A percentile compares a stretch with the other conserved stretches of the same genome.
Conservation (phyloP, 495 filamentous ascomycete genomes). For the Trichoderma asperelloides region DNA sequence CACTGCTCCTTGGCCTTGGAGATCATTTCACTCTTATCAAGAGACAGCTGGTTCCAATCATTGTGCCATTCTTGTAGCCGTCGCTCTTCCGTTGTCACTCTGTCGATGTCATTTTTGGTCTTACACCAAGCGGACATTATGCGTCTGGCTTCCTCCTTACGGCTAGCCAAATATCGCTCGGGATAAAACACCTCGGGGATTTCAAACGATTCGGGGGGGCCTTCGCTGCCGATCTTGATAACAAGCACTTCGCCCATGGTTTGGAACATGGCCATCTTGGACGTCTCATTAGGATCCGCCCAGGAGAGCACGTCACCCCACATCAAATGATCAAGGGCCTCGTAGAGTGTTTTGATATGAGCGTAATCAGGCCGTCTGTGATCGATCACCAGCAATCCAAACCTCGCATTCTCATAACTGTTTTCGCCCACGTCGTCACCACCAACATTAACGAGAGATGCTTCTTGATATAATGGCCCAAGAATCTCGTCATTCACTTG, state of each 20-base stretch:
- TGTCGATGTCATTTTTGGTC: slow-evolving; percentile 17
- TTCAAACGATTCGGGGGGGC: slow-evolving; percentile 42
- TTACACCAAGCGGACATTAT: slow-evolving; percentile 30
- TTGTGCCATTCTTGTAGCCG: slow-evolving; percentile 12
- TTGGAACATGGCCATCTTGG: slow-evolving; percentile 38
- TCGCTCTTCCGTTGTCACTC: slow-evolving; percentile 17
- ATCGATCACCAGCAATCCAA: slow-evolving; percentile 32
- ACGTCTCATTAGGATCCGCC: slow-evolving; percentile 31
- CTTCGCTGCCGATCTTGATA: slow-evolving; percentile 44
- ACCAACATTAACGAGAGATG: slow-evolving; percentile 5
- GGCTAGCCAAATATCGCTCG: slow-evolving; percentile 64
- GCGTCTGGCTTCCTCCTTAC: slow-evolving; percentile 38
- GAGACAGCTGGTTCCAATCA: slow-evolving; percentile 12
- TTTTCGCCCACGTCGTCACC: slow-evolving; percentile 19
- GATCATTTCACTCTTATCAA: slow-evolving; percentile 19
- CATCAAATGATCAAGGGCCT: slow-evolving; percentile 59
- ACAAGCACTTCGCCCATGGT: slow-evolving; percentile 62
- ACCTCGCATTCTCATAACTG: slow-evolving; percentile 22
- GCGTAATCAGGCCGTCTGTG: slow-evolving; percentile 19
- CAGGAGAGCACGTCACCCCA: slow-evolving; percentile 38
- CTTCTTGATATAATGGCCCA: neutral
- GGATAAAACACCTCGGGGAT: slow-evolving; percentile 66
- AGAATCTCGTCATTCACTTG: neutral
- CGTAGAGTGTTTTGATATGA: slow-evolving; percentile 51
- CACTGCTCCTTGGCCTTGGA: slow-evolving; percentile 26